Base-by-base conservation (phyloP, 1,284 basidiomycete species). In the Cystobasidium slooffiae region DNA sequence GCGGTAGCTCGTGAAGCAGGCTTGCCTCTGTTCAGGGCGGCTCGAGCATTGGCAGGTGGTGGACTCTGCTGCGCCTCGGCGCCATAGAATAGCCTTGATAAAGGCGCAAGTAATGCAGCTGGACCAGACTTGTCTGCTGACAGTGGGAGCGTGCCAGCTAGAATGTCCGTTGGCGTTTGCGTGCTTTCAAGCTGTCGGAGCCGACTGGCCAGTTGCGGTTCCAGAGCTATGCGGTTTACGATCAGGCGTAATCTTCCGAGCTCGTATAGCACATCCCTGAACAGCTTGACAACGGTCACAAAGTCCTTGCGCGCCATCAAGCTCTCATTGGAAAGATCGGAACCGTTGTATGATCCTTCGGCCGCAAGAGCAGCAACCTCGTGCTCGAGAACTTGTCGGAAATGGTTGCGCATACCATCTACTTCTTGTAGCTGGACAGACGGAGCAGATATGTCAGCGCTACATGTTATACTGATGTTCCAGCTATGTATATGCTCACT, bases 191-290 rank as follows among this genome's bases (percentile, higher is more conserved):
- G 67, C 77, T 92, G 90, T 78, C 90, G 90, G 55, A 97, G 84
- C 79, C 87, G 88, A 5, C 83, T 80, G 5, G 93, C 94, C 24
- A 89, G 84, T 2, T 87, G 84, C 22, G 96, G 96, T 76, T 97
- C 92, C 51, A 99, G 86, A 66, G 94, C 90, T 43, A 98, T 86
- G 76, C 97, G 91, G 81, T 99, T 99, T 76, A 98, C 84, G 20
- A 90, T 87, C 24, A 89, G 87, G 55, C 94, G 89, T 77, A 98
- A 85, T 77, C 90, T 87, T 6, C 92, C 91, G 78, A 97, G 85
- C 81, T 97, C 93, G 53, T 85, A 85, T 76, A 98, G 92, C 39
- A 91, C 84, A 76, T 98, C 95, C 79, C 89, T 90, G 82, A 97
- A 86, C 31, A 97, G 83, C 78, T 91, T 93, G 84, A 98, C 88